A percentile compares a stretch with the other conserved stretches of the same genome.
phyloP scores from a whole-genome alignment of 2,329 filamentous ascomycete genomes.

The Periglandula ipomoeae region DNA sequence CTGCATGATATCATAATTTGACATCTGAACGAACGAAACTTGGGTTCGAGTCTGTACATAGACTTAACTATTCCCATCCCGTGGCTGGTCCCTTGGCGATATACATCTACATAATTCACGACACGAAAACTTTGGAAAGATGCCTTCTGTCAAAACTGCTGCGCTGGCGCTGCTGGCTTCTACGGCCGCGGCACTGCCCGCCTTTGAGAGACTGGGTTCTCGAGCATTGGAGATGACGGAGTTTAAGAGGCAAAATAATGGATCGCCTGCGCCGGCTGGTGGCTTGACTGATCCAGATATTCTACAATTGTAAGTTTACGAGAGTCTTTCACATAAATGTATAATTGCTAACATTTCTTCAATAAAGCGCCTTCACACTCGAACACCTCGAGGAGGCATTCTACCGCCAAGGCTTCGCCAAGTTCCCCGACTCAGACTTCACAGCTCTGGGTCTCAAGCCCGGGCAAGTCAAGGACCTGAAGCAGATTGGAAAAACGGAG shows the following conservation, averaged over 20 bases:
- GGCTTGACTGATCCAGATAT: slow-evolving; percentile 21
- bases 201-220: no score
- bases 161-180: slow-evolving; percentile 36
- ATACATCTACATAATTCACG: no score
- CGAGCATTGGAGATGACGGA: no score
- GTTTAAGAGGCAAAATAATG: no score
- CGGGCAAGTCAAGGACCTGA: slow-evolving; percentile 37
- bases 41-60: no score
- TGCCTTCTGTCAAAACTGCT: slow-evolving; percentile 34
- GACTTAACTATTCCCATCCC: slow-evolving; percentile 11
- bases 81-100: no score
- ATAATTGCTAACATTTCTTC: no score
- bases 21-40: no score
- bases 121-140: no score
- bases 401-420: slow-evolving; percentile 61
- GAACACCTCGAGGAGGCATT: slow-evolving; percentile 68
- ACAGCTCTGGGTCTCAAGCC: slow-evolving; percentile 31
- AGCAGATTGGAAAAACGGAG: slow-evolving; percentile 54
- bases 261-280: background rate
- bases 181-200: slow-evolving; percentile 32
- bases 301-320: slow-evolving; percentile 51
- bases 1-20: background rate
- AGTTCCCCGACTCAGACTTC: slow-evolving; percentile 59
- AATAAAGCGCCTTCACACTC: slow-evolving; percentile 51
- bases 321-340: no score